phyloP scores from a whole-genome alignment of 129 eudicot genomes.

The Apium graveolens region DNA sequence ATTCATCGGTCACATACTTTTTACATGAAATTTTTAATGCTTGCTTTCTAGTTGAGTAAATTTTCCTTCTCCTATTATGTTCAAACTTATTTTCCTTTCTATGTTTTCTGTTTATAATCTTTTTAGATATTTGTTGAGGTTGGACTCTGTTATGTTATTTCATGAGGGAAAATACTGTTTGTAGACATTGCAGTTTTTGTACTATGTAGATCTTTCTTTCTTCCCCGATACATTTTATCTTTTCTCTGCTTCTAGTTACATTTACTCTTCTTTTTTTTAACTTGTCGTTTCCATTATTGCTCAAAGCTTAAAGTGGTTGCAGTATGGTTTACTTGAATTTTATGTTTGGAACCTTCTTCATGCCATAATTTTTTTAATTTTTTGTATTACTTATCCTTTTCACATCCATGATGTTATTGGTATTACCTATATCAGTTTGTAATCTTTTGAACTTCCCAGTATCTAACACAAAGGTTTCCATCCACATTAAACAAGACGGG shows the following conservation, averaged over 20 bases:
- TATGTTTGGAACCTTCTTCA: not conserved
- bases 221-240: not conserved
- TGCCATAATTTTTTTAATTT: not conserved
- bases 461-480: conserved; percentile 70
- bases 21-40: not conserved
- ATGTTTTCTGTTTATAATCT: not conserved
- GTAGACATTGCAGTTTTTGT: not conserved
- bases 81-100: not conserved
- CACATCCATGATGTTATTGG: not conserved
- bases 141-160: not conserved
- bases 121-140: not conserved
- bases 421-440: not conserved
- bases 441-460: conserved; percentile 40
- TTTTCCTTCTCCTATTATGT: not conserved
- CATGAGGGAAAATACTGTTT: not conserved
- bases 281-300: not conserved
- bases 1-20: not conserved
- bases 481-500: conserved; percentile 62
- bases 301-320: not conserved
- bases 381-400: not conserved
- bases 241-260: not conserved
- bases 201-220: not conserved
- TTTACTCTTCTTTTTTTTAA: not conserved
- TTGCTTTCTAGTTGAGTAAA: not conserved
- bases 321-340: not conserved